Evolutionary conservation across 2,329 filamentous ascomycete genomes (phyloP).

Genomic region (Fusarium haematococcum): DNA sequence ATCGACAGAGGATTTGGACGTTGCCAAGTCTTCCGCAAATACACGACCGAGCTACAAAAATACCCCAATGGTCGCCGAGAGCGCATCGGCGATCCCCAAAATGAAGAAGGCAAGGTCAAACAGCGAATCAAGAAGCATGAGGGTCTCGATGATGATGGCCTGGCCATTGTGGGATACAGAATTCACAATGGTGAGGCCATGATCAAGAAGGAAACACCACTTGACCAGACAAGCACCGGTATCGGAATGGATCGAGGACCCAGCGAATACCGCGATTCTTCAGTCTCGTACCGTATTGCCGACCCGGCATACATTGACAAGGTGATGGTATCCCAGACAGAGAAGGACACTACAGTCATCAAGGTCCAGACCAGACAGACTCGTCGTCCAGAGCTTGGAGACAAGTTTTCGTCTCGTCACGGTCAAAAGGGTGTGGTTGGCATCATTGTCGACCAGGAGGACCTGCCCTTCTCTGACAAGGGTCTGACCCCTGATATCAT

Average conservation of each 20-base stretch:
- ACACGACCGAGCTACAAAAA: slow-evolving; percentile 85
- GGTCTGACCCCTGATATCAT: slow-evolving; percentile 98
- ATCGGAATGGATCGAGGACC: slow-evolving; percentile 75
- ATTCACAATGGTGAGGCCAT: slow-evolving; percentile 85
- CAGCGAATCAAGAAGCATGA: slow-evolving; percentile 75
- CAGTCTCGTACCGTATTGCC: slow-evolving; percentile 82
- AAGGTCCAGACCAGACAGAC: slow-evolving; percentile 98
- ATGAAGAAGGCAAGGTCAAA: slow-evolving; percentile 71
- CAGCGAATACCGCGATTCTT: slow-evolving; percentile 74
- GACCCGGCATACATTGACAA: slow-evolving; percentile 95
- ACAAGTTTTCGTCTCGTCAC: slow-evolving; percentile 99
- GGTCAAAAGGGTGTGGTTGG: slow-evolving; percentile 98
- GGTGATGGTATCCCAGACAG: slow-evolving; percentile 91
- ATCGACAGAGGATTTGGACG: slow-evolving; percentile 95
- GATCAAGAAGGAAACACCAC: slow-evolving; percentile 88
- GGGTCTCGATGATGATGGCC: slow-evolving; percentile 84
- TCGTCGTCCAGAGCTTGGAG: slow-evolving; percentile 90
- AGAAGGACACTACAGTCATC: slow-evolving; percentile 86
- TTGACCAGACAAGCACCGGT: slow-evolving; percentile 79
- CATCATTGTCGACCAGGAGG: slow-evolving; percentile 95
- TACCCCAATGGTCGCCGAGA: slow-evolving; percentile 84
- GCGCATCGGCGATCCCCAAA: slow-evolving; percentile 70
- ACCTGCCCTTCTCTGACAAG: slow-evolving; percentile 93
- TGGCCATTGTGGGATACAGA: slow-evolving; percentile 86
- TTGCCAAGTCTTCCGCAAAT: slow-evolving; percentile 98